These are phyloP conservation scores for Infundibulicybe gibba DNA, from an alignment of 768 basidiomycete species.

Conservation along the genomic window DNA sequence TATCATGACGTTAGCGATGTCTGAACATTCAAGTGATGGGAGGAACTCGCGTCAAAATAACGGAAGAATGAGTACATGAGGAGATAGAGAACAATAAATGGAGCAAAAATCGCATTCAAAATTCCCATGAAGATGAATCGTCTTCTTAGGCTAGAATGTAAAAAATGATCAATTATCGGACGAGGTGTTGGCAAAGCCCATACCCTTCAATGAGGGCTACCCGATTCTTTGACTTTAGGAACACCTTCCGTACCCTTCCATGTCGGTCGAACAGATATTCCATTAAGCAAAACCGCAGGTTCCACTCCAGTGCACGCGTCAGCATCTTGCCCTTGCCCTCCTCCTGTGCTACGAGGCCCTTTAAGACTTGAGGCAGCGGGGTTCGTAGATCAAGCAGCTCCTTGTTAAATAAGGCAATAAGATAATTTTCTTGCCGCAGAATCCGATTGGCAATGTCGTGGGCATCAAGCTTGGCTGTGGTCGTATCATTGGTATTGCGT, in stretches of 20 bases:
- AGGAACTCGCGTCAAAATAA: constrained; percentile 85
- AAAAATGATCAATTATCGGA: neutral
- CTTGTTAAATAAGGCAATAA: constrained; percentile 97
- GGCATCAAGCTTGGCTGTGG: constrained; percentile 88
- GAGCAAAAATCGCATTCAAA: constrained; percentile 91
- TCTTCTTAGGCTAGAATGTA: constrained; percentile 56
- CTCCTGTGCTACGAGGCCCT: constrained; percentile 45
- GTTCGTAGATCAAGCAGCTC: constrained; percentile 87
- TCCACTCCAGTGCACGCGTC: constrained; percentile 95
- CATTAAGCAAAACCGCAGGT: constrained; percentile 92
- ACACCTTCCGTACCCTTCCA: constrained; percentile 87
- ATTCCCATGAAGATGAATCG: constrained; percentile 97
- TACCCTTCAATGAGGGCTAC: constrained; percentile 80
- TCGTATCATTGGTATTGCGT: constrained; percentile 52
- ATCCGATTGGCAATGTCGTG: constrained; percentile 98
- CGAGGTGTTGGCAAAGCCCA: constrained; percentile 5
- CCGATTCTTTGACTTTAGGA: constrained; percentile 83
- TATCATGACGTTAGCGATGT: constrained; percentile 26
- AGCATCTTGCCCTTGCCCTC: constrained; percentile 74
- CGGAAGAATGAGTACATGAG: constrained; percentile 99
- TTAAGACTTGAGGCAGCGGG: constrained; percentile 64
- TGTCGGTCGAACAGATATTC: constrained; percentile 91
- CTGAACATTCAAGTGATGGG: neutral
- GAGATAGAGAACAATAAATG: constrained; percentile 95
- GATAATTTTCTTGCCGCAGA: constrained; percentile 96